A percentile compares a stretch with the other conserved stretches of the same genome.
These are phyloP conservation scores for Coemansia aciculifera DNA, from an alignment of 192 early-diverging fungal species.

Conservation along the genomic window DNA sequence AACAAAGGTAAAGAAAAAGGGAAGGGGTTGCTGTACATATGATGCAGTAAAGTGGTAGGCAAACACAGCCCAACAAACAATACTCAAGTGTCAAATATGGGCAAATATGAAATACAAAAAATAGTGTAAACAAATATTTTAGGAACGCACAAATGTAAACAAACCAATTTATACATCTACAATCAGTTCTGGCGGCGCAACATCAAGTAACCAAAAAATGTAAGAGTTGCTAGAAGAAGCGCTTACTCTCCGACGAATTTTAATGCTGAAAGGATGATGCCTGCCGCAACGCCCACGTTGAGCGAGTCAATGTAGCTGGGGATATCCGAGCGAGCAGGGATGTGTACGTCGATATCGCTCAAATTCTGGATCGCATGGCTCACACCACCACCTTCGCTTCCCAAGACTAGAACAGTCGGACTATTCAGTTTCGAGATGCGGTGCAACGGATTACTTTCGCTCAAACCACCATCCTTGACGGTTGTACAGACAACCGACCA, in stretches of 20 bases:
- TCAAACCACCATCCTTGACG: neutral
- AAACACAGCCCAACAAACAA: too few species aligned
- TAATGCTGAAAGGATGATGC: constrained; percentile 30
- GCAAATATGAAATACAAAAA: too few species aligned
- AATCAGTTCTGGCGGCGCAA: neutral
- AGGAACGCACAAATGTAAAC: too few species aligned
- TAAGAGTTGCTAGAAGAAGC: neutral
- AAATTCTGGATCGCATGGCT: neutral
- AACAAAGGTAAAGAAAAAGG: neutral
- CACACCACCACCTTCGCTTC: constrained; percentile 39
- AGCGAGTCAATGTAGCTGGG: constrained; percentile 44
- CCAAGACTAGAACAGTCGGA: constrained; percentile 44
- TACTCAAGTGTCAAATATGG: too few species aligned
- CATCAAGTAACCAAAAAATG: neutral
- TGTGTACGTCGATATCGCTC: constrained; percentile 38
- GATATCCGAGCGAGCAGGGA: constrained; percentile 22
- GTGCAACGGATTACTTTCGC: neutral
- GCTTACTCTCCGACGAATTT: constrained; percentile 16
- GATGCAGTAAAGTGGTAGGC: too few species aligned
- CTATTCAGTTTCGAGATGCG: constrained; percentile 11
- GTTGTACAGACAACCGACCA: constrained; percentile 40
- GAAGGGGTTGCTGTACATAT: neutral
- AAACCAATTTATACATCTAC: too few species aligned
- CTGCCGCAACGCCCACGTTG: constrained; percentile 53
- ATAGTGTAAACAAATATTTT: too few species aligned